Percentiles rank a stretch among this genome's conserved stretches.
Conservation (phyloP, 1,139 yeast species). For the Schwanniomyces etchellsii region DNA sequence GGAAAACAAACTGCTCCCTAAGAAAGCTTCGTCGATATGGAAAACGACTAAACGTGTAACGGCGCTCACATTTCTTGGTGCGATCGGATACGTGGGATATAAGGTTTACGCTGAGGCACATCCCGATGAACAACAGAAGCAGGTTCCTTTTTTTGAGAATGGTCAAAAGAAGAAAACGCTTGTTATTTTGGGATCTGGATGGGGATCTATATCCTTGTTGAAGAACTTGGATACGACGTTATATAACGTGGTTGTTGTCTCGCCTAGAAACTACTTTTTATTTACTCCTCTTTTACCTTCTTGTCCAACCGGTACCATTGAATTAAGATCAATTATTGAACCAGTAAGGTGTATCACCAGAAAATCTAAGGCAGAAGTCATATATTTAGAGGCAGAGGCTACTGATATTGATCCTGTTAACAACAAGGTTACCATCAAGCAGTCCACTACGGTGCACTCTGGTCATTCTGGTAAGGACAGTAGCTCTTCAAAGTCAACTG, state of each 20-base stretch:
- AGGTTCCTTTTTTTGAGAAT: constrained; percentile 51
- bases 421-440: constrained; percentile 57
- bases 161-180: constrained; percentile 83
- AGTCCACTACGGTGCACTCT: constrained; percentile 46
- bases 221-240: constrained; percentile 80
- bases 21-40: constrained; percentile 11
- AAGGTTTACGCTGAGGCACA: constrained; percentile 56
- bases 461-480: constrained; percentile 53
- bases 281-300: constrained; percentile 93
- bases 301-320: constrained; percentile 90
- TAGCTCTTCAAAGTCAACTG: constrained; percentile 46
- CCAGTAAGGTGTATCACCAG: constrained; percentile 75
- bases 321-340: constrained; percentile 82
- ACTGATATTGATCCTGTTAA: constrained; percentile 68
- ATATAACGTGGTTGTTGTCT: constrained; percentile 83
- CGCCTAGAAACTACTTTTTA: constrained; percentile 91
- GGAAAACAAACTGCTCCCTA: not conserved
- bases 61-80: constrained; percentile 24
- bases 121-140: constrained; percentile 52
- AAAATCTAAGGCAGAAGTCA: constrained; percentile 69
- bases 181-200: constrained; percentile 88
- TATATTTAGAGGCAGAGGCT: constrained; percentile 89
- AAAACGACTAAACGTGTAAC: constrained; percentile 24
- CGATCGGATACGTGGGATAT: constrained; percentile 47
- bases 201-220: constrained; percentile 84